These are phyloP conservation scores for Chlorella vulgaris DNA, from an alignment of 139 green algal species.

Conservation along the genomic window DNA sequence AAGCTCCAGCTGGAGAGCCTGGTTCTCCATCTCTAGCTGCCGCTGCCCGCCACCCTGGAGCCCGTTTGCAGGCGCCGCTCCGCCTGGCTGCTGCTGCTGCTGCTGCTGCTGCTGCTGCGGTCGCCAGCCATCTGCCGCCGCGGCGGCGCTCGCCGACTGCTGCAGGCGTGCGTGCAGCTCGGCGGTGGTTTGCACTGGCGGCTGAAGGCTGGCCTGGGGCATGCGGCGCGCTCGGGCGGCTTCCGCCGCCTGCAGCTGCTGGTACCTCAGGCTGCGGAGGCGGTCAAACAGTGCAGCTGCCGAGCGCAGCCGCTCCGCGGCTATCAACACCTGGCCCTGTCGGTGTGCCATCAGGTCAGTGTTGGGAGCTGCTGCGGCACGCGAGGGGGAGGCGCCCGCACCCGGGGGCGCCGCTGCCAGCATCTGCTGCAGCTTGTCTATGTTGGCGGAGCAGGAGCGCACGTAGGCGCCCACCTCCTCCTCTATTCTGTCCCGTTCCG, in stretches of 20 bases:
- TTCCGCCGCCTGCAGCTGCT: constrained; percentile 41
- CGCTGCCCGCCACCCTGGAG: no score
- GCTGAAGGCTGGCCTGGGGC: background rate
- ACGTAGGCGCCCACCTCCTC: constrained; percentile 56
- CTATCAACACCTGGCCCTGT: constrained; percentile 80
- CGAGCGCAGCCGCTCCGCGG: constrained; percentile 69
- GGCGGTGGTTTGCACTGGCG: background rate
- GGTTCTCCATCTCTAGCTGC: constrained; percentile 46
- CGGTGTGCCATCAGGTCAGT: constrained; percentile 70
- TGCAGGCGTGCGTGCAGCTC: constrained; percentile 3
- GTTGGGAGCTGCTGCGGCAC: constrained; percentile 34
- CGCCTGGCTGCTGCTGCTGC: background rate
- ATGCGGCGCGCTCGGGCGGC: constrained; percentile 23
- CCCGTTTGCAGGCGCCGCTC: no score
- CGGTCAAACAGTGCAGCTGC: constrained; percentile 69
- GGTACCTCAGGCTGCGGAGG: constrained; percentile 37
- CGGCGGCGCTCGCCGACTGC: constrained; percentile 1
- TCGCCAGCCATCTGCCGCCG: background rate
- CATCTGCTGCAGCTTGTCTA: constrained; percentile 54
- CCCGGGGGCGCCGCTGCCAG: constrained; percentile 17
- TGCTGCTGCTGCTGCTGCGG: constrained; percentile 7
- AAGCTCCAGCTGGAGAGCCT: constrained; percentile 66
- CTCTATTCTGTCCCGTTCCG: constrained; percentile 62
- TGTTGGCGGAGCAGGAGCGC: constrained; percentile 50
- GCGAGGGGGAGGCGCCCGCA: background rate